Evolutionary conservation across 495 filamentous ascomycete genomes (phyloP).

Genomic region (Collariella sp.): DNA sequence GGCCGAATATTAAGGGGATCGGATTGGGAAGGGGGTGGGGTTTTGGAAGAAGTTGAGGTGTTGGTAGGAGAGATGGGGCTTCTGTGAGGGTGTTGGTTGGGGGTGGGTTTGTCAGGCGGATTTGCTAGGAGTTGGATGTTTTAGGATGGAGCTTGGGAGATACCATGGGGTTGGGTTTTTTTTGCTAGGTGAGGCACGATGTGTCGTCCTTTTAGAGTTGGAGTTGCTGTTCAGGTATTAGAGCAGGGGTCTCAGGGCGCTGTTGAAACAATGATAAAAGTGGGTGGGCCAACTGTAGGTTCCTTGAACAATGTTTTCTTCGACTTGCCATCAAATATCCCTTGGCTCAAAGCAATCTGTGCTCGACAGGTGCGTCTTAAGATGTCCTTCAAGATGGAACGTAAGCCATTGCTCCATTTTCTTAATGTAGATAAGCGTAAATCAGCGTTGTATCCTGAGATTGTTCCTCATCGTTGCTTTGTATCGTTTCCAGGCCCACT

Average conservation of each 20-base stretch:
- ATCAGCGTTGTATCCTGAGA: too few species aligned
- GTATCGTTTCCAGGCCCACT: too few species aligned
- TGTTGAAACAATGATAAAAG: background rate
- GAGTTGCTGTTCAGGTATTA: background rate
- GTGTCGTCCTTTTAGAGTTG: background rate
- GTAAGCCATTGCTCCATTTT: too few species aligned
- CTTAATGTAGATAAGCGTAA: too few species aligned
- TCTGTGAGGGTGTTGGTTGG: background rate
- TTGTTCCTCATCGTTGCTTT: too few species aligned
- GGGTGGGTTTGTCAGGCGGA: background rate
- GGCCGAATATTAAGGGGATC: conserved; percentile 34
- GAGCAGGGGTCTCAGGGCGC: background rate
- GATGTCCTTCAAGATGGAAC: too few species aligned
- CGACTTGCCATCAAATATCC: too few species aligned
- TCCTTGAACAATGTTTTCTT: too few species aligned
- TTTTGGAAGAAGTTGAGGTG: conserved; percentile 45
- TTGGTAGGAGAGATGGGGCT: too few species aligned
- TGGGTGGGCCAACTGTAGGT: background rate
- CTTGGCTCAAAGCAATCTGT: too few species aligned
- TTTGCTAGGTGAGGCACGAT: background rate
- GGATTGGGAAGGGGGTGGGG: conserved; percentile 25
- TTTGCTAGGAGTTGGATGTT: background rate
- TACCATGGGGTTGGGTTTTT: background rate
- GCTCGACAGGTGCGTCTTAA: too few species aligned
- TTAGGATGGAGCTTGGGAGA: too few species aligned